phyloP scores from a whole-genome alignment of 441 rosid genomes.

The Isatis lusitanica region DNA sequence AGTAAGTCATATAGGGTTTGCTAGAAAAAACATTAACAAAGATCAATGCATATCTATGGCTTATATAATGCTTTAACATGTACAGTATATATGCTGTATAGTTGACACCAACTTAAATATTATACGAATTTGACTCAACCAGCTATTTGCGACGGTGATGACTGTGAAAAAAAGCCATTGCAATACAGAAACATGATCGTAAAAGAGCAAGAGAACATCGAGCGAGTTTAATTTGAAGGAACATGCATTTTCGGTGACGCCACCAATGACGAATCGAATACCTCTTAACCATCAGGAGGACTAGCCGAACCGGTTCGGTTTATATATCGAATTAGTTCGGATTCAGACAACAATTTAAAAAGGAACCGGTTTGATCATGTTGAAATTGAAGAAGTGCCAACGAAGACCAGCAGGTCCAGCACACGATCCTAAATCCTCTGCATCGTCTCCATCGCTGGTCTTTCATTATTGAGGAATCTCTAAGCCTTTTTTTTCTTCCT shows the following conservation, averaged over 20 bases:
- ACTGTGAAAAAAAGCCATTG: background rate
- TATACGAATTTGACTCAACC: background rate
- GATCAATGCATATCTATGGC: background rate
- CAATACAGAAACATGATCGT: background rate
- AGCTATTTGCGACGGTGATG: background rate
- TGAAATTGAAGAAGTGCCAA: constrained; percentile 29
- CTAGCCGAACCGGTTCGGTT: background rate
- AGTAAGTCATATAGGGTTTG: background rate
- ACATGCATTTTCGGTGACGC: background rate
- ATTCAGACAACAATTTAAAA: background rate
- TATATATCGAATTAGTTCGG: background rate
- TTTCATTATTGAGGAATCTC: constrained; percentile 30
- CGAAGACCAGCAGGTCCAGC: constrained; percentile 32
- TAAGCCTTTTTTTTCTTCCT: background rate
- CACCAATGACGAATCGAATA: constrained; percentile 4
- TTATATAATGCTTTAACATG: background rate
- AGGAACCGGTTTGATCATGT: constrained; percentile 22
- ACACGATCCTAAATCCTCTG: constrained; percentile 30
- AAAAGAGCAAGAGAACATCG: background rate
- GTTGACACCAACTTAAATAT: background rate
- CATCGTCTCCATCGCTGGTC: constrained; percentile 38
- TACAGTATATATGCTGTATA: background rate
- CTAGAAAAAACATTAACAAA: background rate
- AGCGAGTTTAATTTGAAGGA: background rate
- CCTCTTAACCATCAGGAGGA: background rate